A percentile compares a stretch with the other conserved stretches of the same genome.
phyloP scores from a whole-genome alignment of 2,329 filamentous ascomycete species.

The Achaetomium macrosporum region DNA sequence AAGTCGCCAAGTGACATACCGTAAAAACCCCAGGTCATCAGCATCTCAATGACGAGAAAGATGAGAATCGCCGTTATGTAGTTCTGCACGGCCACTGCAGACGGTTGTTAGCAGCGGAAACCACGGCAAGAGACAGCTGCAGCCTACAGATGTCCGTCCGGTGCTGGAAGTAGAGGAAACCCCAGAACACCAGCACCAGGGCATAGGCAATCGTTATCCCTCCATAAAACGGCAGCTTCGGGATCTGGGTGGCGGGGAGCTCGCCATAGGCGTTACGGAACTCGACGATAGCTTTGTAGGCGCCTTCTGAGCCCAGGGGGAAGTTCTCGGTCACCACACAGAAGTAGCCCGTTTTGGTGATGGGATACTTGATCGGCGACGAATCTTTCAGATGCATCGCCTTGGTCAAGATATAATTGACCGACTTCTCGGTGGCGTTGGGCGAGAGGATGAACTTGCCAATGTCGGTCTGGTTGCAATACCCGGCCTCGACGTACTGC shows the following conservation, averaged over 20 bases:
- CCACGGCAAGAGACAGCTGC: not conserved
- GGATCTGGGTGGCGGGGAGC: conserved; percentile 88
- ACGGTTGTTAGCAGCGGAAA: conserved; percentile 31
- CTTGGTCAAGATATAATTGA: conserved; percentile 67
- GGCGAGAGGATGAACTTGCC: conserved; percentile 78
- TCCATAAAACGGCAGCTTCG: conserved; percentile 95
- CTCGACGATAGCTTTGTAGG: conserved; percentile 73
- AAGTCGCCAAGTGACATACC: conserved; percentile 41
- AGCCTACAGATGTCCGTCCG: conserved; percentile 76
- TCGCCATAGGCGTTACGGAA: conserved; percentile 97
- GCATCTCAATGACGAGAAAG: conserved; percentile 91
- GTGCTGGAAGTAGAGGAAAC: conserved; percentile 91
- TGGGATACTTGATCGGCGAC: conserved; percentile 69
- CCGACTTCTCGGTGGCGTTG: conserved; percentile 67
- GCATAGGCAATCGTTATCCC: conserved; percentile 91
- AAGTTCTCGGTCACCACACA: conserved; percentile 78
- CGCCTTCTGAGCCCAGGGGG: conserved; percentile 4
- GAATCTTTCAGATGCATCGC: conserved; percentile 77
- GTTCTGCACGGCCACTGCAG: conserved; percentile 83
- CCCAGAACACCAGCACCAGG: conserved; percentile 82
- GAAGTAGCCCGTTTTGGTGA: conserved; percentile 92
- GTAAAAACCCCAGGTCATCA: conserved; percentile 99
- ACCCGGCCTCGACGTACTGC: conserved; percentile 58
- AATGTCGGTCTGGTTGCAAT: conserved; percentile 71
- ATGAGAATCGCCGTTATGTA: conserved; percentile 97